Conservation (phyloP, 2,329 filamentous ascomycete species). For the Microdochium trichocladiopsis region DNA sequence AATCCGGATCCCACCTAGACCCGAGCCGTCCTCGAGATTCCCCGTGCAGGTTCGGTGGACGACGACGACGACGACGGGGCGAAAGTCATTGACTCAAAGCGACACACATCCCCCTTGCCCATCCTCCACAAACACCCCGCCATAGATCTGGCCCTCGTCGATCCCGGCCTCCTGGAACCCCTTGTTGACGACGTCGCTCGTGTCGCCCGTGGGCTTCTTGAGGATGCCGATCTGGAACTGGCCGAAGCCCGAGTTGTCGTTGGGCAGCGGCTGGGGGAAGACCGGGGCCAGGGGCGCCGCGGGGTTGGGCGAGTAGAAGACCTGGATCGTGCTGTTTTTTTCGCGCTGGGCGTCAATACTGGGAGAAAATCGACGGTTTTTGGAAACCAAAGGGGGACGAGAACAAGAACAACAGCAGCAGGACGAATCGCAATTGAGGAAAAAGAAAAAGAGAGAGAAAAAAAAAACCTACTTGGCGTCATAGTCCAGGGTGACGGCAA, state of each 20-base stretch:
- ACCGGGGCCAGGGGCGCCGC: conserved; percentile 33
- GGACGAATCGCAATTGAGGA: not conserved
- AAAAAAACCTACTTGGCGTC: conserved; percentile 36
- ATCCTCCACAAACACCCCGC: conserved; percentile 43
- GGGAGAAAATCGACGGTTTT: not conserved
- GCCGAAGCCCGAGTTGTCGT: conserved; percentile 46
- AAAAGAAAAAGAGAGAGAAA: not conserved
- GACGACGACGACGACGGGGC: no score
- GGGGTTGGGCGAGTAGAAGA: conserved; percentile 45
- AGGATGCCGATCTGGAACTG: conserved; percentile 50
- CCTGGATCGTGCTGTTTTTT: conserved; percentile 39
- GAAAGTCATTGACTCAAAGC: conserved; percentile 22
- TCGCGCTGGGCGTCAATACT: no score
- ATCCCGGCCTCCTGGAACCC: conserved; percentile 39
- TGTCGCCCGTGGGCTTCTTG: conserved; percentile 45
- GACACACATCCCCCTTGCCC: conserved; percentile 32
- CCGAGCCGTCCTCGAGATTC: no score
- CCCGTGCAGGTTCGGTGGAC: no score
- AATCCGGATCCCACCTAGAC: no score
- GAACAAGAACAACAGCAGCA: no score
- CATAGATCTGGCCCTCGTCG: conserved; percentile 42
- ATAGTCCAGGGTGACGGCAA: conserved; percentile 50
- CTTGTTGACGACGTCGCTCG: conserved; percentile 38
- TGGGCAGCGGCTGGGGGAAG: conserved; percentile 35
- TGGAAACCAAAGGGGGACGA: not conserved